Evolutionary conservation across 140 eudicot species (phyloP).

Genomic region (Stevia rebaudiana): DNA sequence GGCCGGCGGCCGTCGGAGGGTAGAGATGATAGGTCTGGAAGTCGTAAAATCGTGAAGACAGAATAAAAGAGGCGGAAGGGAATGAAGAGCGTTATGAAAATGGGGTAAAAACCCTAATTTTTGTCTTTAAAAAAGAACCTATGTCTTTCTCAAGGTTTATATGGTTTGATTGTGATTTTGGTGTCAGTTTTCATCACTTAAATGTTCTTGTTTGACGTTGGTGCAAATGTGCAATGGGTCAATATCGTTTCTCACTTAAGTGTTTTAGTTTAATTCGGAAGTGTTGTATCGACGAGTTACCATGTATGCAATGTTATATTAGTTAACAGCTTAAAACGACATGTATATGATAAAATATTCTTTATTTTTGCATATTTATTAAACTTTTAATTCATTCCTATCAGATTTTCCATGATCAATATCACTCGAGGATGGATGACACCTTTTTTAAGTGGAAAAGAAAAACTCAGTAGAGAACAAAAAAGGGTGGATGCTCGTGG

Average conservation of each 20-base stretch:
- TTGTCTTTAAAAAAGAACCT: too few relatives aligned
- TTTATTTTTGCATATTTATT: background rate
- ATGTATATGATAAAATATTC: background rate
- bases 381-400: constrained; percentile 58
- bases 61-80: too few relatives aligned
- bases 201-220: constrained; percentile 41
- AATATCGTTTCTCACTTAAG: constrained; percentile 15
- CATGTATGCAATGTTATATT: background rate
- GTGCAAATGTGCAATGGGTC: constrained; percentile 10
- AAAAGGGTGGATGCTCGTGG: constrained; percentile 89
- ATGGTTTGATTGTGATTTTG: too few relatives aligned
- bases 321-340: background rate
- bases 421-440: constrained; percentile 58
- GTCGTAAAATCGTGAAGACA: too few relatives aligned
- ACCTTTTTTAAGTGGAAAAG: constrained; percentile 43
- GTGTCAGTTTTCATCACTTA: constrained; percentile 28
- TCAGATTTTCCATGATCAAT: constrained; percentile 46
- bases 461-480: constrained; percentile 48
- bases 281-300: background rate
- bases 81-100: too few relatives aligned
- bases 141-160: too few relatives aligned
- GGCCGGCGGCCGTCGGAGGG: too few relatives aligned
- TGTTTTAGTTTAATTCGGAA: background rate
- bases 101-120: too few relatives aligned
- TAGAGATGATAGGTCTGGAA: too few relatives aligned